Percentiles rank a stretch among this genome's conserved stretches.
Evolutionary conservation across 148 eudicot species (phyloP).

Genomic region (Vaccinium macrocarpon): DNA sequence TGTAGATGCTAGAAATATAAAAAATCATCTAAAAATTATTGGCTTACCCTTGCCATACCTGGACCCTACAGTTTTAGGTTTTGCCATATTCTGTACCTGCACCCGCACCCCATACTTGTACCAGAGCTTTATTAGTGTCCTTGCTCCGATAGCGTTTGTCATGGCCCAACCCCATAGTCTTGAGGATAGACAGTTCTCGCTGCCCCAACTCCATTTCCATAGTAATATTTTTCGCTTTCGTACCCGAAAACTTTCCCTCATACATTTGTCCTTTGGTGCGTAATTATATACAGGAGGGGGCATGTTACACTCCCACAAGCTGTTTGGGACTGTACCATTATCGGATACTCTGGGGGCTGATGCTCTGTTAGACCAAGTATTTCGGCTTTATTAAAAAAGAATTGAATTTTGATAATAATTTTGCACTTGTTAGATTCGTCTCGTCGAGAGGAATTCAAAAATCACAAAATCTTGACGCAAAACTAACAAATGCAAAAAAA

Average conservation of each 20-base stretch:
- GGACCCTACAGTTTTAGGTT: too few relatives aligned
- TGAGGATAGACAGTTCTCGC: neutral
- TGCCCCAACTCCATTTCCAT: neutral
- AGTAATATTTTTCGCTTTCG: neutral
- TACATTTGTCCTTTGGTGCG: neutral
- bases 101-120: too few relatives aligned
- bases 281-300: neutral
- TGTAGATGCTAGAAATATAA: too few relatives aligned
- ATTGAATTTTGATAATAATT: too few relatives aligned
- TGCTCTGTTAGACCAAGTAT: neutral
- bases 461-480: too few relatives aligned
- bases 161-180: neutral
- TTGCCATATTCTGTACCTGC: too few relatives aligned
- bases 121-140: neutral
- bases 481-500: too few relatives aligned
- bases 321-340: neutral
- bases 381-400: too few relatives aligned
- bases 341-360: neutral
- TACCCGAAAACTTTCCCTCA: neutral
- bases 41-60: too few relatives aligned
- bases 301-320: neutral
- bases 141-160: neutral
- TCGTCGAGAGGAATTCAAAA: too few relatives aligned
- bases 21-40: too few relatives aligned
- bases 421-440: too few relatives aligned